Evolutionary conservation across 1,139 yeast species (phyloP).

Genomic region (Yamadazyma mexicana): DNA sequence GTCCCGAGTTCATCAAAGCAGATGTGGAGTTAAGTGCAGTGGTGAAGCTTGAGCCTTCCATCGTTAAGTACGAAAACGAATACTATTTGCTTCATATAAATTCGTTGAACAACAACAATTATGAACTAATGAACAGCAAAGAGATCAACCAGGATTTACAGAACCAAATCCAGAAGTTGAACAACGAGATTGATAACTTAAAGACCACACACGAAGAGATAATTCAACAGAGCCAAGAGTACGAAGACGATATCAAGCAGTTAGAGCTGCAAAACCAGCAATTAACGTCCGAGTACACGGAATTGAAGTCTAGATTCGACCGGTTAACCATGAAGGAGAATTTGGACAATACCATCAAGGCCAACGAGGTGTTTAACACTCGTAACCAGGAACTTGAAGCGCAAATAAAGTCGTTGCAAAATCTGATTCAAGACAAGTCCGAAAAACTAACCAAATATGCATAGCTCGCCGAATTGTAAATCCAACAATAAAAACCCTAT

Average conservation of each 20-base stretch:
- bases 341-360: constrained; percentile 44
- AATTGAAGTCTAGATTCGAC: constrained; percentile 32
- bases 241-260: constrained; percentile 23
- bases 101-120: constrained; percentile 38
- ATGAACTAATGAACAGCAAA: constrained; percentile 39
- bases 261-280: constrained; percentile 25
- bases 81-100: constrained; percentile 43
- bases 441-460: constrained; percentile 18
- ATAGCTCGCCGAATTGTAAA: neutral
- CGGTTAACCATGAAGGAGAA: constrained; percentile 47
- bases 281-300: constrained; percentile 19
- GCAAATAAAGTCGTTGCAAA: constrained; percentile 28
- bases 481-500: neutral
- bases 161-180: constrained; percentile 28
- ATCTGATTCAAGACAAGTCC: constrained; percentile 20
- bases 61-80: constrained; percentile 47
- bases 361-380: constrained; percentile 41
- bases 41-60: constrained; percentile 25
- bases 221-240: constrained; percentile 34
- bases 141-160: constrained; percentile 39
- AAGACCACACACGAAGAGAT: constrained; percentile 42
- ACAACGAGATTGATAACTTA: constrained; percentile 31
- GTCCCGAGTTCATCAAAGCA: constrained; percentile 19
- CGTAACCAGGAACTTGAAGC: constrained; percentile 38
- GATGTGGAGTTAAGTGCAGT: constrained; percentile 15